phyloP scores from a whole-genome alignment of 345 rosid genomes.

The Mallotus nudiflorus region DNA sequence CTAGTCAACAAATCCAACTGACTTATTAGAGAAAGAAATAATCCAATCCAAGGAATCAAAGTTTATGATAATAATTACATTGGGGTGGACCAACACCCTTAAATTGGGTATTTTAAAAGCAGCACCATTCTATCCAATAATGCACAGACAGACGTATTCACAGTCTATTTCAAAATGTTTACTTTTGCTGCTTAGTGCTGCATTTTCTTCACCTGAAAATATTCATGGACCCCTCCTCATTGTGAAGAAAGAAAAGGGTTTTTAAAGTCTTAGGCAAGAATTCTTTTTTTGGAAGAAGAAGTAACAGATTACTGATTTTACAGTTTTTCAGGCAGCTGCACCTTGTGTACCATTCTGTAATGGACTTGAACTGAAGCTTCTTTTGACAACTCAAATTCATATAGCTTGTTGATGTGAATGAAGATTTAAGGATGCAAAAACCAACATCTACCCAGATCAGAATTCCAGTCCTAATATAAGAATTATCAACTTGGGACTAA shows the following conservation, averaged over 20 bases:
- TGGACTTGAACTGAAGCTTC: neutral
- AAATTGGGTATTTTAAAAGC: neutral
- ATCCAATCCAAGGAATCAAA: too few relatives aligned
- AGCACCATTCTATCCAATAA: neutral
- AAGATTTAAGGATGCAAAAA: too few relatives aligned
- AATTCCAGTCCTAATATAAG: neutral
- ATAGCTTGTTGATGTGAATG: neutral
- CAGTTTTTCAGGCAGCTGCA: neutral
- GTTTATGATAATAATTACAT: conserved; percentile 1
- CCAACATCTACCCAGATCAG: neutral
- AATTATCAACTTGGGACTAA: neutral
- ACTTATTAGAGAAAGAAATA: conserved; percentile 13
- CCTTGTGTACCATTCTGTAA: neutral
- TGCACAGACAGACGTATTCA: neutral
- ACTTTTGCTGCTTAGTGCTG: neutral
- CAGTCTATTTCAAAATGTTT: neutral
- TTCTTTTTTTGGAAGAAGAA: neutral
- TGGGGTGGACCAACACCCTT: neutral
- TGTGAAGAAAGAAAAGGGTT: neutral
- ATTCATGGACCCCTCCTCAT: neutral
- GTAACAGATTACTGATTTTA: neutral
- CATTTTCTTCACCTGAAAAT: neutral
- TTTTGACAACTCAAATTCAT: too few relatives aligned
- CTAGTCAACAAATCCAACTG: conserved; percentile 16
- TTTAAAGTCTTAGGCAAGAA: too few relatives aligned